These are phyloP conservation scores for Pichia sp. DNA, from an alignment of 1,139 yeast genomes.

Conservation along the genomic window DNA sequence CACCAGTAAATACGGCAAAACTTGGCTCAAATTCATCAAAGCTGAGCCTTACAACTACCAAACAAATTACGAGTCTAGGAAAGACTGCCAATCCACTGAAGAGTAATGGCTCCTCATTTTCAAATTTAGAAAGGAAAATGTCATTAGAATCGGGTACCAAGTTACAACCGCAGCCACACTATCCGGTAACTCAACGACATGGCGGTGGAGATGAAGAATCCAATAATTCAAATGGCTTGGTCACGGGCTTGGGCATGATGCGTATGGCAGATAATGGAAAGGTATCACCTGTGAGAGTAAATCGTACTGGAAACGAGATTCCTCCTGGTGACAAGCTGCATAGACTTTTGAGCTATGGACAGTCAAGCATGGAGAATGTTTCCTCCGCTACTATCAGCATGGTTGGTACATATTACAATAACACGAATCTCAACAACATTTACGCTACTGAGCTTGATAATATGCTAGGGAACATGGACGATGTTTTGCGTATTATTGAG, in stretches of 20 bases:
- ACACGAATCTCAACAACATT: not conserved
- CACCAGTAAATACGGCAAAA: no score
- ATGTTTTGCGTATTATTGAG: slow-evolving; percentile 5
- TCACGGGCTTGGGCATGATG: slow-evolving; percentile 14
- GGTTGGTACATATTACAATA: slow-evolving; percentile 2
- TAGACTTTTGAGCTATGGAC: slow-evolving; percentile 2
- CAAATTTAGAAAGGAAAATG: slow-evolving; percentile 6
- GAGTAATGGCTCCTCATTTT: no score
- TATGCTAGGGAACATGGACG: slow-evolving; percentile 9
- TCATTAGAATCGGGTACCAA: slow-evolving; percentile 4
- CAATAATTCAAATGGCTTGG: slow-evolving; percentile 2
- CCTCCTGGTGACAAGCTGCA: slow-evolving; percentile 2
- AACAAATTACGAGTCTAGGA: no score
- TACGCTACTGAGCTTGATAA: slow-evolving; percentile 9
- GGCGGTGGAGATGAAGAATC: not conserved
- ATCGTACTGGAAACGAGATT: not conserved
- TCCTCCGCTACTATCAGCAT: slow-evolving; percentile 3
- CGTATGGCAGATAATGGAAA: slow-evolving; percentile 9
- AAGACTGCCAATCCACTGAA: no score
- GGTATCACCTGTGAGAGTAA: slow-evolving; percentile 4
- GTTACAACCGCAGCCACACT: not conserved
- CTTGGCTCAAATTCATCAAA: no score
- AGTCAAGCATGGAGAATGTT: slow-evolving; percentile 6
- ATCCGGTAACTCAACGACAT: not conserved
- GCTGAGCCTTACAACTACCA: no score